Percentiles rank a stretch among this genome's conserved stretches.
phyloP scores from a whole-genome alignment of 169 alveolate species.

The Theileria sp. region DNA sequence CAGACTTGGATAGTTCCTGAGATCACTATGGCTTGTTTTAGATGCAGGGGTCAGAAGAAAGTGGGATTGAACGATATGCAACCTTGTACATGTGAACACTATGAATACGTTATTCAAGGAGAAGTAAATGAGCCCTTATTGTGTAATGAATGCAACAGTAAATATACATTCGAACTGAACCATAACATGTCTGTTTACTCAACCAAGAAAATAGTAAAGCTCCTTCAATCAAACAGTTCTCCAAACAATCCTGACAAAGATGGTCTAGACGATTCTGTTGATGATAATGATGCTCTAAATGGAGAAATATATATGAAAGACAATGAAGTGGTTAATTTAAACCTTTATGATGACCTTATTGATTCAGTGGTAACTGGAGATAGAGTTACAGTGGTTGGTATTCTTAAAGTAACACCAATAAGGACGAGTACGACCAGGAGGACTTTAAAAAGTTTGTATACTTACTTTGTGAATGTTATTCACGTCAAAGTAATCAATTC shows the following conservation, averaged over 20 bases:
- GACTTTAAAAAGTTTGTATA: constrained; percentile 86
- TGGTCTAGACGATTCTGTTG: constrained; percentile 2
- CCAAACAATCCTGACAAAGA: constrained; percentile 78
- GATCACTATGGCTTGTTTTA: constrained; percentile 95
- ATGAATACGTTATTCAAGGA: constrained; percentile 88
- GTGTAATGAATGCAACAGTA: constrained; percentile 89
- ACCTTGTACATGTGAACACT: constrained; percentile 84
- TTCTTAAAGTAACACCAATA: constrained; percentile 91
- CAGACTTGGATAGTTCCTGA: constrained; percentile 95
- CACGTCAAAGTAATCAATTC: constrained; percentile 76
- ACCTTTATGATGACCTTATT: constrained; percentile 94
- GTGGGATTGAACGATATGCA: constrained; percentile 74
- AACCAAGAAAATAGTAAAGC: constrained; percentile 91
- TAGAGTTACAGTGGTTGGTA: constrained; percentile 95
- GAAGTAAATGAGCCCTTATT: constrained; percentile 93
- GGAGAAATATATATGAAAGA: constrained; percentile 28
- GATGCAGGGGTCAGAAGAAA: constrained; percentile 88
- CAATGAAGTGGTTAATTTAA: constrained; percentile 42
- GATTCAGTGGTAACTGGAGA: constrained; percentile 96
- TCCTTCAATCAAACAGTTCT: constrained; percentile 93
- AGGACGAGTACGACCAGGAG: constrained; percentile 88
- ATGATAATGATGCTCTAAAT: not conserved
- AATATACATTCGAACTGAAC: constrained; percentile 88
- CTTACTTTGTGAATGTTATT: constrained; percentile 92
- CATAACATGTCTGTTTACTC: constrained; percentile 92